These are phyloP conservation scores for Lyophyllum decastes DNA, from an alignment of 768 basidiomycete genomes.

Conservation along the genomic window DNA sequence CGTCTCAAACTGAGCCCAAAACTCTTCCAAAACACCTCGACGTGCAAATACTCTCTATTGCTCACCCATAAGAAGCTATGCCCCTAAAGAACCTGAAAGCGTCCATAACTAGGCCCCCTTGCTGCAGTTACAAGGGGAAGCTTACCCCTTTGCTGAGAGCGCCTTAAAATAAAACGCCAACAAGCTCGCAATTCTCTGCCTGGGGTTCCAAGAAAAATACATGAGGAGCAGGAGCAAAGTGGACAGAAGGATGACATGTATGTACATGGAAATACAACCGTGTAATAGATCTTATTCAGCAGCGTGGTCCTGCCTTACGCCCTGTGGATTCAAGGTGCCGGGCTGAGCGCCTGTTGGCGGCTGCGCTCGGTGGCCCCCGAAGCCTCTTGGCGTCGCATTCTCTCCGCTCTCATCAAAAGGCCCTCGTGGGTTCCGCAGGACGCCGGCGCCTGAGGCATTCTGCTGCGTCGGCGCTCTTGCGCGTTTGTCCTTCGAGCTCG, in stretches of 20 bases:
- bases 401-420: background rate
- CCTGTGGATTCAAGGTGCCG: conserved; percentile 22
- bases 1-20: no score
- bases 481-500: background rate
- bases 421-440: conserved; percentile 3
- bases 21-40: no score
- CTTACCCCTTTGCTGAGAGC: no score
- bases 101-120: no score
- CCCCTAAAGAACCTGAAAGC: no score
- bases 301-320: conserved; percentile 6
- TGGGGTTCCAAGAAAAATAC: background rate
- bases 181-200: no score
- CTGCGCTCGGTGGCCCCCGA: conserved; percentile 21
- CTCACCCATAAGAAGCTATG: no score
- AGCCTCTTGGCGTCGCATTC: conserved; percentile 18
- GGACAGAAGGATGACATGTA: background rate
- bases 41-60: no score
- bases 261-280: background rate
- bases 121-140: no score
- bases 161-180: no score
- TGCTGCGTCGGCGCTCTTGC: background rate
- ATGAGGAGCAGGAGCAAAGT: background rate
- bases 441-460: background rate
- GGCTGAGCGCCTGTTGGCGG: background rate
- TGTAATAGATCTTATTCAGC: background rate